Evolutionary conservation across 306 rosid genomes (phyloP).

Genomic region (Fragaria vesca): DNA sequence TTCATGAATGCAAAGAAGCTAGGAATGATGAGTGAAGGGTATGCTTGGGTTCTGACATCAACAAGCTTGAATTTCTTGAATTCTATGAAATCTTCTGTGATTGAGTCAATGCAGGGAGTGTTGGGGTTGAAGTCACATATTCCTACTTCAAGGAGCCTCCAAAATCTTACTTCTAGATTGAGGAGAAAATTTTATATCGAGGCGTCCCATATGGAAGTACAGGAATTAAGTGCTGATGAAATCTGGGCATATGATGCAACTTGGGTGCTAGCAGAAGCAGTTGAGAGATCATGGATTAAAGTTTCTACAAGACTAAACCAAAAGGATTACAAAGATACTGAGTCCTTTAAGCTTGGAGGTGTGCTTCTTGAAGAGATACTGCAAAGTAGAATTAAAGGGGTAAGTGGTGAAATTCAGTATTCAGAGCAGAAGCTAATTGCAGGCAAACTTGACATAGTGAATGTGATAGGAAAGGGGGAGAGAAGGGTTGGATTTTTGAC

Average conservation of each 20-base stretch:
- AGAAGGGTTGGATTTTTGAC: background rate
- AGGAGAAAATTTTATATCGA: conserved; percentile 4
- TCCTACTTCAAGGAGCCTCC: background rate
- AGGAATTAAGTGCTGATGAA: background rate
- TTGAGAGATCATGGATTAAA: conserved; percentile 8
- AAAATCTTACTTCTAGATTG: conserved; percentile 10
- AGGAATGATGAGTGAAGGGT: conserved; percentile 8
- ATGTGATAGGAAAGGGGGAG: conserved; percentile 3
- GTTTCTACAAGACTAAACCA: background rate
- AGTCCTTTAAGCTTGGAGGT: background rate
- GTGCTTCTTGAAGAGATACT: background rate
- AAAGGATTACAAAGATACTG: background rate
- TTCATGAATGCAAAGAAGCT: conserved; percentile 6
- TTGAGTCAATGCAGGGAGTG: conserved; percentile 17
- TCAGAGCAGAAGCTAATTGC: background rate
- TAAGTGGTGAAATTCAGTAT: conserved; percentile 20
- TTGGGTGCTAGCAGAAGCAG: conserved; percentile 20
- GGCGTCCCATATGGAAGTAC: background rate
- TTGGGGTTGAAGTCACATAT: background rate
- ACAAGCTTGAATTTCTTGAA: conserved; percentile 1
- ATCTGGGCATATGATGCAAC: conserved; percentile 17
- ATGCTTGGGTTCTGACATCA: conserved; percentile 10
- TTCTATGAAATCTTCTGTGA: background rate
- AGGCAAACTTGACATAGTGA: background rate
- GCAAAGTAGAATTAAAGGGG: background rate